Evolutionary conservation across 2,329 filamentous ascomycete genomes (phyloP), one percentile per base, ranked within the genome.

Genomic region (Alternaria atra): DNA sequence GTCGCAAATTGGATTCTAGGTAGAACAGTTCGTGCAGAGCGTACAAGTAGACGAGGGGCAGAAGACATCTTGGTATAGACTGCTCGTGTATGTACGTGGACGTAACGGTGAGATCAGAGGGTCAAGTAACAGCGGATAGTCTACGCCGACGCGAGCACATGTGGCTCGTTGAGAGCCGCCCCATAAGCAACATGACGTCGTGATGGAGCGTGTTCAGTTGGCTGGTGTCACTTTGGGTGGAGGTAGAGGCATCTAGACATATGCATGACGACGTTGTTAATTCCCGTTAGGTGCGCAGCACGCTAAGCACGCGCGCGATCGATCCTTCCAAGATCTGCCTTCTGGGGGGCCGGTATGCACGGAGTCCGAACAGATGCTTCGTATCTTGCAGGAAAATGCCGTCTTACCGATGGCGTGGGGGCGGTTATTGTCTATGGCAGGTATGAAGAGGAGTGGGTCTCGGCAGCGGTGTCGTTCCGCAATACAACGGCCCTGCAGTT

Each of bases 191-290:
- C 61, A 70, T 71, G 69, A 70, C 69, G 69, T 69, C 59, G 59
- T 56, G 27, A 57, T 43, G 27, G 34, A 58, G 56, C 59, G 55
- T 61, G 34, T 54, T 52, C 17, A 52, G 53, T 53, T 46, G n/a
- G 51, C 46, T 61, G 53, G 53, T 57, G 56, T 58, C 50, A 53
- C 59, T 52, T 55, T 60, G 37, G 37, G 64, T 60, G 66, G 63
- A 65, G 40, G 34, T 55, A 42, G 30, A 50, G 58, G 61, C 40
- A 60, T 65, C 56, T 61, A 65, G 48, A 59, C 59, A 63, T 65
- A 72, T 68, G 63, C 51, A 72, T 72, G 69, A 72, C 69, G 69
- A 68, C 55, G 58, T 47, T 52, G 39, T 52, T 52, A 65, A 64
- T 61, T 60, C 57, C 55, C 61, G 46, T 65, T 23, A 55, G 40